These are phyloP conservation scores for Porogramme epimiltina DNA, from an alignment of 1,284 basidiomycete species.

Conservation along the genomic window DNA sequence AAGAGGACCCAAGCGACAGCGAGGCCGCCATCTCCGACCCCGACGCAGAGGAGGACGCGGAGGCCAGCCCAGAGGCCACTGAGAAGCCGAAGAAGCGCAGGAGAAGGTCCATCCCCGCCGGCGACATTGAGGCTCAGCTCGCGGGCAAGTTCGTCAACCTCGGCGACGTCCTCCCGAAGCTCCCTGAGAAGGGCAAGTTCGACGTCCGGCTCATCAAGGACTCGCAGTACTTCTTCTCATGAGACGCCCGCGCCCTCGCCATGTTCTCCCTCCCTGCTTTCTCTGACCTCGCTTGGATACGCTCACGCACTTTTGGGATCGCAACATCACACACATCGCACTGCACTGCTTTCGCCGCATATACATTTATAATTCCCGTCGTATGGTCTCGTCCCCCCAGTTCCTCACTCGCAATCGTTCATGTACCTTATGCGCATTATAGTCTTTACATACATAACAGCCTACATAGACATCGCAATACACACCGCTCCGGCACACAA, in stretches of 20 bases:
- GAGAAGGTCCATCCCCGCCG: slow-evolving; percentile 5
- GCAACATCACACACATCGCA: not conserved
- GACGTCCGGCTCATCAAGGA: slow-evolving; percentile 84
- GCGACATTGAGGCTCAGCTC: slow-evolving; percentile 24
- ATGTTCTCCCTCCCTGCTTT: not conserved
- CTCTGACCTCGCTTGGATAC: not conserved
- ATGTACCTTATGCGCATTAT: slow-evolving; percentile 25
- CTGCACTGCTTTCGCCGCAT: slow-evolving; percentile 3
- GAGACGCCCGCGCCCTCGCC: slow-evolving; percentile 16
- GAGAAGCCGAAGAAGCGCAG: slow-evolving; percentile 10
- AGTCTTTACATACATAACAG: not conserved
- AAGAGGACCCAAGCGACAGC: not conserved
- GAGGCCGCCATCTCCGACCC: slow-evolving; percentile 20
- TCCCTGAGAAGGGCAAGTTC: slow-evolving; percentile 89
- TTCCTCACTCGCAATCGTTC: slow-evolving; percentile 1
- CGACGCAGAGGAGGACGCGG: slow-evolving; percentile 22
- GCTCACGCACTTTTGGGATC: slow-evolving; percentile 1
- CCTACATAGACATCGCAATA: too few species aligned
- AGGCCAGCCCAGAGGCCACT: slow-evolving; percentile 5
- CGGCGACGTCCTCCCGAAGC: slow-evolving; percentile 76
- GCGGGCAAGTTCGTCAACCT: slow-evolving; percentile 72
- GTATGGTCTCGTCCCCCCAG: not conserved
- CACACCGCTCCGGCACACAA: too few species aligned
- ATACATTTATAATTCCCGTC: not conserved
- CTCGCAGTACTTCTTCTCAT: slow-evolving; percentile 92